Evolutionary conservation across 1,139 yeast species (phyloP).

Genomic region (Lipomyces yarrowii): DNA sequence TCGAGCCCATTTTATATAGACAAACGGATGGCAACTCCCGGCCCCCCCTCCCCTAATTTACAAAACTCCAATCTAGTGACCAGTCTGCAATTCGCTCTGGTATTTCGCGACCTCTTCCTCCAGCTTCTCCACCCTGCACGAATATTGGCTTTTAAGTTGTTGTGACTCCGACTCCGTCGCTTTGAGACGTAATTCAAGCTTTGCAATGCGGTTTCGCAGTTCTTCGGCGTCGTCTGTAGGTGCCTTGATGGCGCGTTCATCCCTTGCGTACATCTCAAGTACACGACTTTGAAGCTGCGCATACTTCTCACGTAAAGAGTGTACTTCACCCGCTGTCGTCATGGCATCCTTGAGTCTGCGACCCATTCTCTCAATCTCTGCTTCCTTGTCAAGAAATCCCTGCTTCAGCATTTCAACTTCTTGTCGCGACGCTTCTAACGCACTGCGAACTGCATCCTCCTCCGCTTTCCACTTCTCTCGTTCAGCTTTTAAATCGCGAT

Average conservation of each 20-base stretch:
- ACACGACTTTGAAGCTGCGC: constrained; percentile 7
- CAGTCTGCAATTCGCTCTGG: not conserved
- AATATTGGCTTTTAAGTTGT: constrained; percentile 2
- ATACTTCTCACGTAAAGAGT: constrained; percentile 7
- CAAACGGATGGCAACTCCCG: not conserved
- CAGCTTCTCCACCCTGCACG: constrained; percentile 3
- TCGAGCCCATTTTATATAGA: not conserved
- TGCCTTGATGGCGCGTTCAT: not conserved
- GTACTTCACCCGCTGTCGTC: constrained; percentile 17
- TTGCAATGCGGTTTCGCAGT: constrained; percentile 13
- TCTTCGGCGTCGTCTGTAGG: constrained; percentile 13
- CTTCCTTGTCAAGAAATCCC: constrained; percentile 34
- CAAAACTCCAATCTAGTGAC: not conserved
- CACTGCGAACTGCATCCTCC: constrained; percentile 27
- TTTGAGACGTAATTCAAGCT: constrained; percentile 14
- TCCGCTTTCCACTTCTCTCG: constrained; percentile 35
- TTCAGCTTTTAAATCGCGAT: constrained; percentile 38
- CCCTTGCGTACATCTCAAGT: constrained; percentile 9
- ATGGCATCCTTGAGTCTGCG: constrained; percentile 17
- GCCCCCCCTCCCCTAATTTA: too few species aligned
- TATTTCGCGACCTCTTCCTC: not conserved
- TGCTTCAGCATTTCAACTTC: constrained; percentile 32
- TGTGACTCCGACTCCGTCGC: constrained; percentile 10
- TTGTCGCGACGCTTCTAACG: constrained; percentile 14
- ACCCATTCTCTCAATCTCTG: constrained; percentile 31